Conservation (phyloP, 495 filamentous ascomycete genomes). For the Recurvomyces mirabilis region DNA sequence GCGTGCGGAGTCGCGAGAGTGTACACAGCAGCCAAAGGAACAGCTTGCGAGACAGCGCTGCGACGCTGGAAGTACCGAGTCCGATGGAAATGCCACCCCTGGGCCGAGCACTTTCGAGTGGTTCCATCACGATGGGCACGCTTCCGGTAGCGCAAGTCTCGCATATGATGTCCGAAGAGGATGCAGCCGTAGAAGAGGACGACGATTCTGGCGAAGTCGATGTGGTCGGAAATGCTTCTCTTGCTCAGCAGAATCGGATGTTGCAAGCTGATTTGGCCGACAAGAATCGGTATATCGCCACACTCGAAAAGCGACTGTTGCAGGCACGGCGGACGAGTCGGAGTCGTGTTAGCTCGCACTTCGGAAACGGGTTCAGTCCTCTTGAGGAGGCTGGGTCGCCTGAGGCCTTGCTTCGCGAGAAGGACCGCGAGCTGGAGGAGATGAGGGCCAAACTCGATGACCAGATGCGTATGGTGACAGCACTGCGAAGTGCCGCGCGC, state of each 20-base stretch:
- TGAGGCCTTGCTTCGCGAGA: constrained; percentile 63
- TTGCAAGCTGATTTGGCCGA: constrained; percentile 87
- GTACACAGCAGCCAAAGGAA: constrained; percentile 10
- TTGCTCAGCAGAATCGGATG: constrained; percentile 70
- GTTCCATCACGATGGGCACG: constrained; percentile 15
- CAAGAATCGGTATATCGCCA: constrained; percentile 92
- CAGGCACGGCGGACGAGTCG: constrained; percentile 88
- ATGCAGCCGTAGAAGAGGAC: constrained; percentile 41
- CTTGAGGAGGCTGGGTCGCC: constrained; percentile 48
- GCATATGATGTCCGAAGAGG: constrained; percentile 10
- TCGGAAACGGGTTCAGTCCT: constrained; percentile 29
- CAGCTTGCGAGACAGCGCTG: constrained; percentile 9
- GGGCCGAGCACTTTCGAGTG: constrained; percentile 11
- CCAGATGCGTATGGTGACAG: constrained; percentile 87
- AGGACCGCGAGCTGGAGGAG: constrained; percentile 87
- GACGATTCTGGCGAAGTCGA: constrained; percentile 60
- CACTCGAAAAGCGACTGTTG: constrained; percentile 79
- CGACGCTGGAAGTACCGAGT: constrained; percentile 18
- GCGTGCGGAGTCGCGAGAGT: constrained; percentile 39
- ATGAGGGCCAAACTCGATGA: constrained; percentile 84
- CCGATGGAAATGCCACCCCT: background rate
- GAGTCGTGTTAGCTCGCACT: constrained; percentile 64
- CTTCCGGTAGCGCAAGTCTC: constrained; percentile 13
- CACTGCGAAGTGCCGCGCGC: constrained; percentile 72
- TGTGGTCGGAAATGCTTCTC: constrained; percentile 73